Evolutionary conservation across 305 asterid species (phyloP).

Genomic region (Ilex paraguariensis): DNA sequence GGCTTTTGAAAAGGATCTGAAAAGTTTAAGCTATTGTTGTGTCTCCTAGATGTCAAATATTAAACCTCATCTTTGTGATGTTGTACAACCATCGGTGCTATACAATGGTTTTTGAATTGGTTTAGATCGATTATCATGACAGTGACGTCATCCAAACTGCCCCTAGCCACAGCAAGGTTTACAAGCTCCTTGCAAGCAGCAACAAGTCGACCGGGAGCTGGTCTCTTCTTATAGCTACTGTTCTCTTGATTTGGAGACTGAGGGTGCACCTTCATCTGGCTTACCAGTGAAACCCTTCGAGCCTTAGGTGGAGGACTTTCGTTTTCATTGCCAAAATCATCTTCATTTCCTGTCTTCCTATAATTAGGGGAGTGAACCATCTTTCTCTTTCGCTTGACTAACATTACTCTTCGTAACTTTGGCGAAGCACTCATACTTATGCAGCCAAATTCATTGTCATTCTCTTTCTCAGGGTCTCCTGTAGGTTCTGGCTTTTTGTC

Average conservation of each 20-base stretch:
- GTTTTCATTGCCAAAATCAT: slow-evolving; percentile 30
- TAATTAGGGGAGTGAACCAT: slow-evolving; percentile 17
- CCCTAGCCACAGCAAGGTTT: slow-evolving; percentile 61
- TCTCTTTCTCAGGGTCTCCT: slow-evolving; percentile 10
- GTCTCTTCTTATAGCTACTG: slow-evolving; percentile 23
- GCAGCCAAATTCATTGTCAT: slow-evolving; percentile 14
- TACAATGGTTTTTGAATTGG: not conserved
- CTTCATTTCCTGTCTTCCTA: slow-evolving; percentile 28
- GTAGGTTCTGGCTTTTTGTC: slow-evolving; percentile 15
- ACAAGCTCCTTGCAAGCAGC: slow-evolving; percentile 76
- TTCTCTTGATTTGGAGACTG: slow-evolving; percentile 31
- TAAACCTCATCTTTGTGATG: no score
- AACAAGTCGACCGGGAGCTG: slow-evolving; percentile 28
- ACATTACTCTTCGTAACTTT: slow-evolving; percentile 35
- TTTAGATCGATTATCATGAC: slow-evolving; percentile 71
- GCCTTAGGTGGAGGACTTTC: slow-evolving; percentile 61
- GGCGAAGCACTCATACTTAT: slow-evolving; percentile 30
- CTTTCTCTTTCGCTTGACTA: slow-evolving; percentile 30
- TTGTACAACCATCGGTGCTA: not conserved
- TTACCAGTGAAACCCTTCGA: slow-evolving; percentile 31
- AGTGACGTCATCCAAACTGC: slow-evolving; percentile 80
- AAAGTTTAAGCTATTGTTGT: no score
- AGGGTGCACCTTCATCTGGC: slow-evolving; percentile 24
- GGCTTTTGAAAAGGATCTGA: no score
- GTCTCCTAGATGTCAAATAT: no score